phyloP scores from a whole-genome alignment of 148 eudicot species.

The Vaccinium myrtillus region DNA sequence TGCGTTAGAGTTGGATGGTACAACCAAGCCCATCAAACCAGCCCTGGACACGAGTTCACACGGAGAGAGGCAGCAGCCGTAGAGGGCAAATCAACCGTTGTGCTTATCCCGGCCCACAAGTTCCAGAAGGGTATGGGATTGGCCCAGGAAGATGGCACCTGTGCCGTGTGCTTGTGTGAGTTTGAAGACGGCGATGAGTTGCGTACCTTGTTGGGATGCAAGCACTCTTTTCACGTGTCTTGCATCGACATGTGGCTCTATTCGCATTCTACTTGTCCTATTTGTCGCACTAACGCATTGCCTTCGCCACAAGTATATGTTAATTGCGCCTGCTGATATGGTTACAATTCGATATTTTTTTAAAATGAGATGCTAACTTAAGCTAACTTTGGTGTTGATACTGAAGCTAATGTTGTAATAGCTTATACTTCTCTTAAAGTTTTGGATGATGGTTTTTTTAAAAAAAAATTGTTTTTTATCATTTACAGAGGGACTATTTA shows the following conservation, averaged over 20 bases:
- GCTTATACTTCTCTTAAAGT: too few species aligned
- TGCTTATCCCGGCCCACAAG: conserved; percentile 28
- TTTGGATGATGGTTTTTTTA: too few species aligned
- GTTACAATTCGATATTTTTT: too few species aligned
- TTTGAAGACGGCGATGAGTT: conserved; percentile 26
- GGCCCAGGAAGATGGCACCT: conserved; percentile 17
- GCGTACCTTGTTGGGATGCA: conserved; percentile 21
- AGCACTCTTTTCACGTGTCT: conserved; percentile 25
- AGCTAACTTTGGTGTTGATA: too few species aligned
- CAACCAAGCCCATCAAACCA: neutral
- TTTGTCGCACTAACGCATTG: conserved; percentile 10
- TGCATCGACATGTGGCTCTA: conserved; percentile 36
- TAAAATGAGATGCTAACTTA: too few species aligned
- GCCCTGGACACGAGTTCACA: neutral
- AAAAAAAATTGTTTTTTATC: too few species aligned
- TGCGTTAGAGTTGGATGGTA: neutral
- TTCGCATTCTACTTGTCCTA: conserved; percentile 26
- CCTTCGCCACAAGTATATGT: neutral
- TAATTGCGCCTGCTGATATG: too few species aligned
- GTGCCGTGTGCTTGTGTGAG: conserved; percentile 27
- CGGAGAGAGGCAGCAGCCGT: neutral
- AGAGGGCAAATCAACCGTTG: neutral
- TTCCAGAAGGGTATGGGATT: conserved; percentile 5
- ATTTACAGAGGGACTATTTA: too few species aligned
- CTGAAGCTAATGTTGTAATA: too few species aligned